Evolutionary conservation across 2,329 filamentous ascomycete genomes (phyloP).

Genomic region (Fusarium drepaniforme): DNA sequence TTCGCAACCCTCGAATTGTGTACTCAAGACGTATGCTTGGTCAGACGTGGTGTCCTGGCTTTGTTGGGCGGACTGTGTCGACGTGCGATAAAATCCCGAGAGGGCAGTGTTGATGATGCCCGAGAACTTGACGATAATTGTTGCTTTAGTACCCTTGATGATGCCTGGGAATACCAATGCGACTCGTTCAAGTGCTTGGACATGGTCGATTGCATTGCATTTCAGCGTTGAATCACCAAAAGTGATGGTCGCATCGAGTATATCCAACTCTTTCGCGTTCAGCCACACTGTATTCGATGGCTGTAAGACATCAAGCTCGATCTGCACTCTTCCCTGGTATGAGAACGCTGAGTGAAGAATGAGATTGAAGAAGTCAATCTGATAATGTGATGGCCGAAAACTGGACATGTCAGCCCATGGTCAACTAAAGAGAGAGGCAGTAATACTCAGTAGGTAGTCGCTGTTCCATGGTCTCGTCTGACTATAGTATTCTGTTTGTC

Average conservation of each 20-base stretch:
- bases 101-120: neutral
- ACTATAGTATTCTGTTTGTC: neutral
- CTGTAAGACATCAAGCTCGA: neutral
- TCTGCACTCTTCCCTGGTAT: neutral
- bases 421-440: neutral
- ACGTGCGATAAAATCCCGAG: neutral
- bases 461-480: neutral
- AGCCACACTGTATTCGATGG: neutral
- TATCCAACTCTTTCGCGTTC: neutral
- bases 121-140: neutral
- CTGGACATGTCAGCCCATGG: neutral
- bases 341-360: neutral
- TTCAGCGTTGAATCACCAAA: neutral
- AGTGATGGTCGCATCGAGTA: neutral
- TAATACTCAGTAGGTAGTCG: neutral
- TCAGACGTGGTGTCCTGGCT: conserved; percentile 49
- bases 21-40: conserved; percentile 84
- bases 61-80: neutral
- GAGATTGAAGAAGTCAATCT: neutral
- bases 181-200: neutral
- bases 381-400: neutral
- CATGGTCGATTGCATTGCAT: neutral
- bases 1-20: conserved; percentile 96
- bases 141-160: neutral
- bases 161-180: neutral